Evolutionary conservation across 1,284 basidiomycete species (phyloP).

Genomic region (Tremellales sp.): DNA sequence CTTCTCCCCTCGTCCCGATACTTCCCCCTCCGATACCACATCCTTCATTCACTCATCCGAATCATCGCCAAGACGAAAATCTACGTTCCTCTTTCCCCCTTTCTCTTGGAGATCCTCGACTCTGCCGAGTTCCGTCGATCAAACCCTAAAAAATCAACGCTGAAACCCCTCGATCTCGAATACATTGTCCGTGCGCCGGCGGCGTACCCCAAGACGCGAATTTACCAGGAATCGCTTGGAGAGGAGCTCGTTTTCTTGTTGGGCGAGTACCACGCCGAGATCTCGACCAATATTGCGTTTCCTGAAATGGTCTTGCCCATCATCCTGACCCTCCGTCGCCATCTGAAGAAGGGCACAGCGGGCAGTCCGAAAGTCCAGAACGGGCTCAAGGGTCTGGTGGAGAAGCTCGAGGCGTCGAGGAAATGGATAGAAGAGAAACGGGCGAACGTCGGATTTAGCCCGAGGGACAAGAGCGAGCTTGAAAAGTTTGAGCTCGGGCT

Average conservation of each 20-base stretch:
- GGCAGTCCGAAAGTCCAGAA: constrained; percentile 52
- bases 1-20: constrained; percentile 77
- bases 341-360: constrained; percentile 57
- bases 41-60: constrained; percentile 67
- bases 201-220: constrained; percentile 81
- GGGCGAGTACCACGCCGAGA: constrained; percentile 66
- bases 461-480: constrained; percentile 65
- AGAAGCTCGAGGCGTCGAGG: constrained; percentile 78
- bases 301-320: constrained; percentile 89
- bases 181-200: constrained; percentile 81
- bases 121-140: constrained; percentile 67
- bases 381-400: constrained; percentile 67
- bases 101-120: constrained; percentile 79
- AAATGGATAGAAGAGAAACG: constrained; percentile 70
- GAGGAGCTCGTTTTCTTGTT: constrained; percentile 79
- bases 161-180: constrained; percentile 85
- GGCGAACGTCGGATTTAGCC: constrained; percentile 63
- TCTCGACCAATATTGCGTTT: constrained; percentile 76
- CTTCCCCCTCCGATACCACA: constrained; percentile 74
- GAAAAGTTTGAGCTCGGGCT: constrained; percentile 65
- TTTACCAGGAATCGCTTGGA: constrained; percentile 76
- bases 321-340: constrained; percentile 64
- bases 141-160: constrained; percentile 78
- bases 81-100: constrained; percentile 85
- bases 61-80: constrained; percentile 72